Evolutionary conservation across 495 filamentous ascomycete species (phyloP), one percentile per base, ranked within the genome.

Genomic region (Glonium stellatum): DNA sequence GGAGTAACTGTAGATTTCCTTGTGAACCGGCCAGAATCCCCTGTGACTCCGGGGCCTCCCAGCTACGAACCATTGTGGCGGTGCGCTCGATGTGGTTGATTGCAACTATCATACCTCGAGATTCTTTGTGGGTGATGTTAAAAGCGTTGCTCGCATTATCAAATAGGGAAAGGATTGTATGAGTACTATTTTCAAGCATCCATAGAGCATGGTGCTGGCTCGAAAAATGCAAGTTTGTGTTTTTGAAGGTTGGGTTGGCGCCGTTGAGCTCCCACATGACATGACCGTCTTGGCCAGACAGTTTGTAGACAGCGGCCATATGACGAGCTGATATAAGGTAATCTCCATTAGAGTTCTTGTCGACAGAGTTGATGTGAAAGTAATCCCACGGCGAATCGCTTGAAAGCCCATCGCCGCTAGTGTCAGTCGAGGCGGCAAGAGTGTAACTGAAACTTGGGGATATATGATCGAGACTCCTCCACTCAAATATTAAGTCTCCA

Each of bases 1-100:
- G 75, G 5, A 86, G 72, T 1, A 80, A 65, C 63, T 86, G 85
- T 27, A 81, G 72, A 56, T 81, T 84, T 13, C 84, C 84, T 63
- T 86, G 84, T 23, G 80, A 83, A 34, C 79, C 82, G 54, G 80
- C 80, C 39, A 79, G 64, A 52, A 85, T 64, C 25, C 77, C 75
- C 10, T 48, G 48, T 27, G 36, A 5, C 23, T 60, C 36, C 8
- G 61, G 61, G 0, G 23, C 35, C 23, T 31, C 13, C n/a, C 15
- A 25, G 23, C 31, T 9, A 0, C 27, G 21, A 3, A 63, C 23
- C 3, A 11, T 22, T 1, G 49, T 54, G n/a, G 57, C 56, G 0
- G 56, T 64, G 18, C 42, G 19, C 13, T 27, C 11, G 19, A 5
- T 34, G 9, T 46, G 39, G 50, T 64, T 25, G 19, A 64, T 31